Evolutionary conservation across 1,139 yeast genomes (phyloP).

Genomic region (Candida neerlandica): DNA sequence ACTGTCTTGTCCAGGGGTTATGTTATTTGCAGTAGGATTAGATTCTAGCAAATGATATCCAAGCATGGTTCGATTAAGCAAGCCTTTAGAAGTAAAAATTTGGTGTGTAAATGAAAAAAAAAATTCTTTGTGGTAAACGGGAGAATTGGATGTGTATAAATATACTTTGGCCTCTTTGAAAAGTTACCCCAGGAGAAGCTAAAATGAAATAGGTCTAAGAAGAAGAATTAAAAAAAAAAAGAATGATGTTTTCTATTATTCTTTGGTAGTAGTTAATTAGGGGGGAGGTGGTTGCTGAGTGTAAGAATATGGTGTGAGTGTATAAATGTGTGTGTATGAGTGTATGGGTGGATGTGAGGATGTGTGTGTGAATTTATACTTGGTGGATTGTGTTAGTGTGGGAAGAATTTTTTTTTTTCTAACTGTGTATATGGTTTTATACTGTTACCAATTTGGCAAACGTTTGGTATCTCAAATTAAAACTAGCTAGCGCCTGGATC

Average conservation of each 20-base stretch:
- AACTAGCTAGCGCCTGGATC: background rate
- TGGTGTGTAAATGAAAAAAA: background rate
- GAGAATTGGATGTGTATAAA: constrained; percentile 1
- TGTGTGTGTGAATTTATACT: background rate
- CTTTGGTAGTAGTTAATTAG: background rate
- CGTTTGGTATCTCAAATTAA: background rate
- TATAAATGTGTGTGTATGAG: background rate
- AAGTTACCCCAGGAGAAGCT: background rate
- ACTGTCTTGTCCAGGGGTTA: background rate
- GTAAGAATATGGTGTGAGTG: background rate
- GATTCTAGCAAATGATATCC: constrained; percentile 1
- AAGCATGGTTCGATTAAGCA: background rate
- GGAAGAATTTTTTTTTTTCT: background rate
- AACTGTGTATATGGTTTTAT: background rate
- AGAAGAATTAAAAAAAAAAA: background rate
- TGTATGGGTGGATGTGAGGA: background rate
- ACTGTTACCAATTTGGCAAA: background rate
- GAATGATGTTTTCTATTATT: background rate
- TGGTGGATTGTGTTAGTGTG: background rate
- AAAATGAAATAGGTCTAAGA: background rate
- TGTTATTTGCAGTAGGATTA: background rate
- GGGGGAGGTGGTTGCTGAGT: background rate
- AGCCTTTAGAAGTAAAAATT: background rate
- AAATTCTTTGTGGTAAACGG: background rate
- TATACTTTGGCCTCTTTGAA: background rate